phyloP scores from a whole-genome alignment of 2,329 filamentous ascomycete genomes.

The Penicillium aurantiogriseum region DNA sequence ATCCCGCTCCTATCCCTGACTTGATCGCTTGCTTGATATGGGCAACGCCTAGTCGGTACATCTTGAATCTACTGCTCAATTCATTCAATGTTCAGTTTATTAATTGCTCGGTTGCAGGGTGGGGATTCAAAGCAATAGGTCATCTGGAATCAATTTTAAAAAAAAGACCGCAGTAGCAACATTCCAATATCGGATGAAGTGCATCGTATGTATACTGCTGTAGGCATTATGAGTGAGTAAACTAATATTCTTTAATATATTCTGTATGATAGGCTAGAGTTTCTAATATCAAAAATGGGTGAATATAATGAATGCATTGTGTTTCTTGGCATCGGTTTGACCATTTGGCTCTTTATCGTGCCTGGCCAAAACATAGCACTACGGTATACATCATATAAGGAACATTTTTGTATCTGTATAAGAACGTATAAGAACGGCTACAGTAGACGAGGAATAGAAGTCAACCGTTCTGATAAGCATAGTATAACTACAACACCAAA shows the following conservation, averaged over 20 bases:
- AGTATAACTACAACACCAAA: too few species aligned
- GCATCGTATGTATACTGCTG: background rate
- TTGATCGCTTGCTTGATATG: background rate
- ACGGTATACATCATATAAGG: too few species aligned
- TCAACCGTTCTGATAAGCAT: too few species aligned
- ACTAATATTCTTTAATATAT: background rate
- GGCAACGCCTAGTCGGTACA: background rate
- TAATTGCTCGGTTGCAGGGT: background rate
- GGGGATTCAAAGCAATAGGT: background rate
- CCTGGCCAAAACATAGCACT: too few species aligned
- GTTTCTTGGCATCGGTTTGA: too few species aligned
- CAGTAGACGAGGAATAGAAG: too few species aligned
- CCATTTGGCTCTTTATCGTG: too few species aligned
- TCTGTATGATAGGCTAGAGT: background rate
- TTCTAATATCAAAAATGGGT: background rate
- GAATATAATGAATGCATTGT: too few species aligned
- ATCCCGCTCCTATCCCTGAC: background rate
- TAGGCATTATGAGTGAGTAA: background rate
- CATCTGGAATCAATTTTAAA: background rate
- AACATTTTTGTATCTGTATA: too few species aligned
- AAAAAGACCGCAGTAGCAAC: too few species aligned
- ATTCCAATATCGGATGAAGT: background rate
- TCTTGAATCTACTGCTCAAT: background rate
- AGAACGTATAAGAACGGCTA: too few species aligned
- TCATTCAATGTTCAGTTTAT: background rate